A percentile compares a stretch with the other conserved stretches of the same genome.
Conservation (phyloP, 192 early-diverging fungal species). For the Pilaira anomala region DNA sequence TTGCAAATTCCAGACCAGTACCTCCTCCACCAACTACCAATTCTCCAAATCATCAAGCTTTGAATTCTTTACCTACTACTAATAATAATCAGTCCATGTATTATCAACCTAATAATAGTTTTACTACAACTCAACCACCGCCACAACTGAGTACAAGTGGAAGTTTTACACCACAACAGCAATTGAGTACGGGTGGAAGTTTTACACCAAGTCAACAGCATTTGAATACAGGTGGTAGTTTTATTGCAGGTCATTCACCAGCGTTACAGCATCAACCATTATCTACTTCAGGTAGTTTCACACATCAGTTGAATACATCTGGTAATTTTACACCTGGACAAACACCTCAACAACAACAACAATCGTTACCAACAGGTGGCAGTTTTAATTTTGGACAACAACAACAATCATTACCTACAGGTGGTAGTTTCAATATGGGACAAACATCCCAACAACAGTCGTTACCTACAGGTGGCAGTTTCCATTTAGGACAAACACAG, state of each 20-base stretch:
- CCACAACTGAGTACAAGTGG: constrained; percentile 13
- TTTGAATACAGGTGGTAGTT: not conserved
- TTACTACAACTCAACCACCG: not conserved
- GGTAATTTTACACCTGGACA: not conserved
- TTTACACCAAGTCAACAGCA: not conserved
- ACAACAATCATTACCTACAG: too few species aligned
- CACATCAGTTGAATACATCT: not conserved
- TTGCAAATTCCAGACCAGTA: constrained; percentile 18
- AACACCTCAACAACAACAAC: constrained; percentile 1
- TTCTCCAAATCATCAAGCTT: not conserved
- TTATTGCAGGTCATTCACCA: not conserved
- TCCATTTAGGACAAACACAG: too few species aligned
- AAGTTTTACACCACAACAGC: too few species aligned
- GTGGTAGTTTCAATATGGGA: too few species aligned
- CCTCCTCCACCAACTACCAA: constrained; percentile 4
- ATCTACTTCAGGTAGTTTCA: too few species aligned
- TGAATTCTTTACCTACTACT: not conserved
- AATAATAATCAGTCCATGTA: constrained; percentile 4
- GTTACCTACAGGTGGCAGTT: too few species aligned
- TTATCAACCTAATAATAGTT: not conserved
- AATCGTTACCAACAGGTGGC: too few species aligned
- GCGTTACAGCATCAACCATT: constrained; percentile 10
- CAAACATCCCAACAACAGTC: too few species aligned
- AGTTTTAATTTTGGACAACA: too few species aligned
- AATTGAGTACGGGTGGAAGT: not conserved